These are phyloP conservation scores for Hypseocharis bilobata DNA, from an alignment of 441 rosid genomes.

Conservation along the genomic window DNA sequence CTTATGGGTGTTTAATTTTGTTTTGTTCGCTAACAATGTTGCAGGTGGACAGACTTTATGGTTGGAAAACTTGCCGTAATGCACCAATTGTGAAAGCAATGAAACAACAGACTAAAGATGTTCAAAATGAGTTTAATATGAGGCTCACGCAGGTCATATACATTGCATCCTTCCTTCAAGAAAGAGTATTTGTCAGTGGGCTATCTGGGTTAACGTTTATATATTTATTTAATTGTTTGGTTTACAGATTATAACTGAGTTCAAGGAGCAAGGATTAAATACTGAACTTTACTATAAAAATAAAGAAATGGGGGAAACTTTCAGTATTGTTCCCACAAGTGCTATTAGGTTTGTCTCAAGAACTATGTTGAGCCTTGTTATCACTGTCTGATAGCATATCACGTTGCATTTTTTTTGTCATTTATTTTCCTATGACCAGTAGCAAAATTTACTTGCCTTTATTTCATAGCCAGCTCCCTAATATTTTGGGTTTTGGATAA, in stretches of 20 bases:
- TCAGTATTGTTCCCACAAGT: slow-evolving; percentile 88
- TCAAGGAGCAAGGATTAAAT: slow-evolving; percentile 87
- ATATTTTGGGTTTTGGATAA: slow-evolving; percentile 18
- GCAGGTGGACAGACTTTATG: slow-evolving; percentile 90
- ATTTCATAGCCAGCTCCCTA: too few species aligned
- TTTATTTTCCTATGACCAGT: neutral
- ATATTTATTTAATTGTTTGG: slow-evolving; percentile 14
- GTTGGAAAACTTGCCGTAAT: slow-evolving; percentile 71
- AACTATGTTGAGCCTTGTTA: slow-evolving; percentile 3
- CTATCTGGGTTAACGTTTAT: neutral
- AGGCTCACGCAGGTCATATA: slow-evolving; percentile 48
- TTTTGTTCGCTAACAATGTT: slow-evolving; percentile 15
- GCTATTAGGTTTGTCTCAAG: slow-evolving; percentile 51
- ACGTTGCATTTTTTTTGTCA: neutral
- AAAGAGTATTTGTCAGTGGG: neutral
- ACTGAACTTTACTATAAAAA: slow-evolving; percentile 88
- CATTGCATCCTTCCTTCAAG: slow-evolving; percentile 10
- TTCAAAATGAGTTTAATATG: slow-evolving; percentile 61
- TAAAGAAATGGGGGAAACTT: slow-evolving; percentile 74
- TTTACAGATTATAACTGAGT: slow-evolving; percentile 60
- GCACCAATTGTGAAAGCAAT: slow-evolving; percentile 65
- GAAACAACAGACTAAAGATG: slow-evolving; percentile 72
- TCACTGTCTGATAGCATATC: neutral
- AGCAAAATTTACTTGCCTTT: too few species aligned
- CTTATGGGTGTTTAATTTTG: slow-evolving; percentile 5